A percentile compares a stretch with the other conserved stretches of the same genome.
Conservation (phyloP, 1,284 basidiomycete species). For the Violaceomyces palustris region DNA sequence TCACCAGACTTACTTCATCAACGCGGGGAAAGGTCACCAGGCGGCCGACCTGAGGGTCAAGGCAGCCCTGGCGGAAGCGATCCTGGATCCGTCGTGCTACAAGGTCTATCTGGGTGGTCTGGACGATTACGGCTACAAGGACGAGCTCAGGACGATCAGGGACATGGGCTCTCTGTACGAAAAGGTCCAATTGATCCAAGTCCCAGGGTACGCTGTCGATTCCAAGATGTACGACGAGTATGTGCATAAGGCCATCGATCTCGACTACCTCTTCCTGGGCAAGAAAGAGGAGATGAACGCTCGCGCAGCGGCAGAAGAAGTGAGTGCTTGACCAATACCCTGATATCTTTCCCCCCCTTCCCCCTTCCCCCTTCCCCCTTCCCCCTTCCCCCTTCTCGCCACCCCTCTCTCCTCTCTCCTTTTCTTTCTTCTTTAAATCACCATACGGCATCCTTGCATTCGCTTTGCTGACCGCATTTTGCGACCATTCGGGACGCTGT, state of each 20-base stretch:
- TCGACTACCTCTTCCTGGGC: slow-evolving; percentile 21
- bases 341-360: too few relatives aligned
- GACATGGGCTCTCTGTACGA: slow-evolving; percentile 5
- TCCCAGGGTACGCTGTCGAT: slow-evolving; percentile 14
- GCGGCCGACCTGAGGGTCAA: slow-evolving; percentile 24
- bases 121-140: slow-evolving; percentile 23
- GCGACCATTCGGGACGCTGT: too few relatives aligned
- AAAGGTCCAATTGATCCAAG: slow-evolving; percentile 19
- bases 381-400: too few relatives aligned
- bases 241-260: slow-evolving; percentile 13
- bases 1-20: slow-evolving; percentile 18
- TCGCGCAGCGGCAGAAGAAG: too few relatives aligned
- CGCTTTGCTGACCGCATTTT: too few relatives aligned
- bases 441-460: too few relatives aligned
- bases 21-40: slow-evolving; percentile 10
- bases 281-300: background rate
- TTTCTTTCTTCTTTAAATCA: too few relatives aligned
- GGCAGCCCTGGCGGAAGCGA: slow-evolving; percentile 16
- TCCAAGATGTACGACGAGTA: slow-evolving; percentile 8
- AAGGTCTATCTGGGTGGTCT: slow-evolving; percentile 20
- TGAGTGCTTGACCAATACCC: slow-evolving; percentile 9
- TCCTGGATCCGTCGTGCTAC: slow-evolving; percentile 16
- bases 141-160: slow-evolving; percentile 11
- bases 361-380: too few relatives aligned
- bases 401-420: too few relatives aligned